Base-by-base conservation (phyloP, 192 early-diverging fungal species). In the Coemansia sp. region DNA sequence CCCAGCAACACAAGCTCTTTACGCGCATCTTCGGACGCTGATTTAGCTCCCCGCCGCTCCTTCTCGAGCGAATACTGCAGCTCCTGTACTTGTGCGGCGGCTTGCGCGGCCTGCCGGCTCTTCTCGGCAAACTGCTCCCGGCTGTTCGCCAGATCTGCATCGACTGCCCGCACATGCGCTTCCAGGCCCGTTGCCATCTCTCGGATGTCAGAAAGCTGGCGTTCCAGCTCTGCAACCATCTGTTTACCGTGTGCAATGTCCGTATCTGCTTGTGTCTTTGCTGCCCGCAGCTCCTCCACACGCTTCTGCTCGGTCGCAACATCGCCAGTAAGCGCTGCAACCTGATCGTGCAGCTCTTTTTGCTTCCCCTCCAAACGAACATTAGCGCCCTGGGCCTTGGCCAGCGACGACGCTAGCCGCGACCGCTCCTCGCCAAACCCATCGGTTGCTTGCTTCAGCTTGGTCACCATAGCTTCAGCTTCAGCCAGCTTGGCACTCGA, bases 41-140 rank as follows among this genome's bases (percentile, higher is more conserved):
- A 40, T 34, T 59, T 67, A 7, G 63, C 49, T 1, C 63, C 61
- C 2, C 68, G 68, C 15, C 60, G 58, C 63, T 68, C 69, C 67
- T 66, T 68, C 61, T 81, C 68, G 25, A 81, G 64, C 56, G 60
- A 59, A 46, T 71, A 75, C 58, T 81, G 73, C 52, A 48, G 38
- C 47, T 81, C 79, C 53, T 81, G 79, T n/a, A 67, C 57, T 58
- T 70, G 73, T 21, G 73, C 38, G 10, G 60, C 23, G 15, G 66
- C 60, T 57, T 75, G 73, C 47, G 69, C 79, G 37, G 69, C 47
- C 28, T 58, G 59, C 24, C 67, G 64, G 54, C 70, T 82, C 64
- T 76, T 76, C 34, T 82, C 79, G 9, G 70, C 71, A 63, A 82
- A 82, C 49, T 70, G 79, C 58, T 67, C 70, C 11, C 79, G 70